Evolutionary conservation across 2,329 filamentous ascomycete species (phyloP), one percentile per base, ranked within the genome.

Genomic region (Pyricularia pennisetigena): DNA sequence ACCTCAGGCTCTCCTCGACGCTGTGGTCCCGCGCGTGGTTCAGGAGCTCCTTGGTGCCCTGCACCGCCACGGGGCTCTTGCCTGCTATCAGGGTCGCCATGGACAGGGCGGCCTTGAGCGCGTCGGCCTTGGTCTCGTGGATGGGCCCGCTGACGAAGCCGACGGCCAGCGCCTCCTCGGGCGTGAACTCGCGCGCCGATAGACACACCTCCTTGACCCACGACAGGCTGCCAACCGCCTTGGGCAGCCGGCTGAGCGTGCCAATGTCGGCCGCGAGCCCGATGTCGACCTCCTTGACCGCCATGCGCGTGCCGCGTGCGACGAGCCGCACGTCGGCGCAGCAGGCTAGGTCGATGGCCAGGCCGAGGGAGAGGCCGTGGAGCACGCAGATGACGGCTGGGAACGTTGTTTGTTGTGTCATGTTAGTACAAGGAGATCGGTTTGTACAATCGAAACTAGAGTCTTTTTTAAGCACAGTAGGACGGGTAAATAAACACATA

Each of bases 41-140:
- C 75, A 97, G 76, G 70, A 97, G 79, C 79, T 95, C 91, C 82
- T 97, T 97, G 9, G 93, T 97, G 6, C 91, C 90, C 80, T 93
- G 87, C 71, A 94, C 91, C 1, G 93, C 93, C 26, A 98, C 88
- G 0, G 94, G 94, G 74, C 91, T 95, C 85, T 97, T 97, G 23
- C 77, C 81, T 30, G 91, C 90, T 69, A 97, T 86, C 74, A 88
- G 73, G 12, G 75, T 78, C 0, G 90, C 92, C 74, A 91, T 75
- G 70, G 86, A 82, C 70, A 94, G 65, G 0, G 85, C 93, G 54
- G 84, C 85, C 59, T 80, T 79, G 28, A 96, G 76, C 2, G 90
- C 85, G 62, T 83, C 84, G 23, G 81, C 82, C 80, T 95, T 92
- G 69, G 79, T 82, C 64, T 85, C 83, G 68, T 84, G 82, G 30